Percentiles rank a stretch among this genome's conserved stretches.
Evolutionary conservation across 257 asterid species (phyloP).

Genomic region (Salvia hispanica): DNA sequence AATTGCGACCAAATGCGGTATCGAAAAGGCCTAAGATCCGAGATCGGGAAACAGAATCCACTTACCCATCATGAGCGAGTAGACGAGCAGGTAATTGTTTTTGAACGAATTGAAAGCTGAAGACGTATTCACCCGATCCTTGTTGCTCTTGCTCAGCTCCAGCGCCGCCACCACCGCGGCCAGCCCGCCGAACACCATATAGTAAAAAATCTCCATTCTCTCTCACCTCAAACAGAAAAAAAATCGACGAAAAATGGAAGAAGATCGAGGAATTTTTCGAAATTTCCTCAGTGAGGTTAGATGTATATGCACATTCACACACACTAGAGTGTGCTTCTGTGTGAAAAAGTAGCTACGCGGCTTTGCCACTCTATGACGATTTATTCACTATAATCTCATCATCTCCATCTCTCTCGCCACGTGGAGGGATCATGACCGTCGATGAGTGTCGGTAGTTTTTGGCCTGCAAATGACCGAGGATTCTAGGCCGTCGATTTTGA

Average conservation of each 20-base stretch:
- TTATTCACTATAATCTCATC: constrained; percentile 2
- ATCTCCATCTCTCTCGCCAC: constrained; percentile 8
- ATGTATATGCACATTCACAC: constrained; percentile 21
- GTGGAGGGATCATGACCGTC: constrained; percentile 29
- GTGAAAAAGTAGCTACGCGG: constrained; percentile 34
- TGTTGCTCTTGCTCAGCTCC: constrained; percentile 64
- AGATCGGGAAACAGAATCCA: constrained; percentile 30
- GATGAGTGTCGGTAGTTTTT: constrained; percentile 29
- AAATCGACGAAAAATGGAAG: constrained; percentile 7
- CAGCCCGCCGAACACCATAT: constrained; percentile 58
- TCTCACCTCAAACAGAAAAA: constrained; percentile 17
- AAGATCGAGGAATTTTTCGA: constrained; percentile 16
- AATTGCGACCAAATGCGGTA: constrained; percentile 17
- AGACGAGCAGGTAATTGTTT: constrained; percentile 65
- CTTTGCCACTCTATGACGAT: constrained; percentile 19
- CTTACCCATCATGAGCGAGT: constrained; percentile 82
- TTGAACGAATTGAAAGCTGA: constrained; percentile 62
- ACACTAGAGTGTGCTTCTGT: constrained; percentile 35
- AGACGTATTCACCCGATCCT: constrained; percentile 61
- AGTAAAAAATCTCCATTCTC: constrained; percentile 64
- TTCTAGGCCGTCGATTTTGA: constrained; percentile 5
- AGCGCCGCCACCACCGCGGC: constrained; percentile 57
- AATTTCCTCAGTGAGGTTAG: constrained; percentile 8
- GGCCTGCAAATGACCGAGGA: not conserved
- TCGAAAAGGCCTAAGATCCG: constrained; percentile 38